These are phyloP conservation scores for Tetracentron sinense DNA, from an alignment of 164 flowering plant genomes.

Conservation along the genomic window DNA sequence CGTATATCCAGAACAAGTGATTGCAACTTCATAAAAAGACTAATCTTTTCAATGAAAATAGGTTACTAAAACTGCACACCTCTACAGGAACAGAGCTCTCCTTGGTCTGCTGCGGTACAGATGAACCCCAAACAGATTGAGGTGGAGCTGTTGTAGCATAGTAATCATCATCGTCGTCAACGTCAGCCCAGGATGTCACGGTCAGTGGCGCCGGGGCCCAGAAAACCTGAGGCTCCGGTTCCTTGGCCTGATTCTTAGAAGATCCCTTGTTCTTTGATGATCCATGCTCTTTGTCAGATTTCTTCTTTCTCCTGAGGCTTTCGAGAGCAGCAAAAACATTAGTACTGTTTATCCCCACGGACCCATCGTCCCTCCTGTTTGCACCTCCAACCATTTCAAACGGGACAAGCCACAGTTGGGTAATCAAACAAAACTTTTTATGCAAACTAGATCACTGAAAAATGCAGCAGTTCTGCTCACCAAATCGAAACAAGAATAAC, in stretches of 20 bases:
- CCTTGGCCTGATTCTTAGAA: constrained; percentile 36
- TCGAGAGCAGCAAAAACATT: constrained; percentile 66
- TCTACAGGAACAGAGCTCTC: constrained; percentile 34
- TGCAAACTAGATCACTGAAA: too few species aligned
- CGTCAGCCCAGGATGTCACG: constrained; percentile 85
- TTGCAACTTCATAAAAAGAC: too few species aligned
- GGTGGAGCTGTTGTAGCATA: constrained; percentile 73
- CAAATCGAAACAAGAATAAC: background rate
- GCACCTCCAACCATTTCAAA: constrained; percentile 55
- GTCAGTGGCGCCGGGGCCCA: constrained; percentile 80
- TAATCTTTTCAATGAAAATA: too few species aligned
- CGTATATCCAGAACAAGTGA: too few species aligned
- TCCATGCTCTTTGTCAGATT: constrained; percentile 46
- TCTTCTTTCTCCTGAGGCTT: constrained; percentile 56
- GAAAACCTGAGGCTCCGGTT: constrained; percentile 50
- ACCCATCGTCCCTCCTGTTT: constrained; percentile 46
- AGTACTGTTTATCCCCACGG: constrained; percentile 35
- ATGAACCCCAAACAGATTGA: constrained; percentile 42
- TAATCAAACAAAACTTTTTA: background rate
- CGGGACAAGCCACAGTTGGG: constrained; percentile 8
- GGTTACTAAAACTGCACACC: too few species aligned
- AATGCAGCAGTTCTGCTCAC: too few species aligned
- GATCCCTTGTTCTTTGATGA: constrained; percentile 47
- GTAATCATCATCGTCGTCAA: constrained; percentile 70
- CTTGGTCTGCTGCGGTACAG: constrained; percentile 26